These are phyloP conservation scores for Shiraia sp. DNA, from an alignment of 2,329 filamentous ascomycete species.

Conservation along the genomic window DNA sequence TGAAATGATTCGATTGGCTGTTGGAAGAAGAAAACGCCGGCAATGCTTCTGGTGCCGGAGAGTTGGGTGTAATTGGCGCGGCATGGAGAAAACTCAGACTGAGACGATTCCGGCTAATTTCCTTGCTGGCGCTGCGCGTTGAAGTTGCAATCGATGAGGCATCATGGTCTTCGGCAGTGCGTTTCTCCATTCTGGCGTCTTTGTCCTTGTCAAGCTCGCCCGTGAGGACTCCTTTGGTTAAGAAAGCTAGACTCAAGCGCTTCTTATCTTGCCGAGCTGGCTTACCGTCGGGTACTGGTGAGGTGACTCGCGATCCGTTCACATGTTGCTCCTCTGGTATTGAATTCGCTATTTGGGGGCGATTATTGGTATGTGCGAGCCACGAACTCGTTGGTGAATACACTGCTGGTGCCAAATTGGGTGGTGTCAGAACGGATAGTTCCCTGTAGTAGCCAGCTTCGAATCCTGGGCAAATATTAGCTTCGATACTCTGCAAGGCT, in stretches of 20 bases:
- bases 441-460: conserved; percentile 52
- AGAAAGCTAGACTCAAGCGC: conserved; percentile 43
- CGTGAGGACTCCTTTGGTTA: conserved; percentile 40
- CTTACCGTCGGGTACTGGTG: conserved; percentile 25
- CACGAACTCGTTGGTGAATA: conserved; percentile 42
- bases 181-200: conserved; percentile 20
- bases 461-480: conserved; percentile 45
- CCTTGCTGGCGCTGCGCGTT: conserved; percentile 40
- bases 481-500: conserved; percentile 5
- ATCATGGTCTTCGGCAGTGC: conserved; percentile 24
- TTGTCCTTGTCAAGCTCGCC: conserved; percentile 25
- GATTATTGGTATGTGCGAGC: conserved; percentile 32
- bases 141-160: conserved; percentile 24
- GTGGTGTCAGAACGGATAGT: conserved; percentile 46
- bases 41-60: conserved; percentile 36
- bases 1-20: conserved; percentile 9
- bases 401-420: conserved; percentile 28
- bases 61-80: conserved; percentile 23
- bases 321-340: conserved; percentile 21
- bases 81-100: conserved; percentile 34
- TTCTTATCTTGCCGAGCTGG: conserved; percentile 45
- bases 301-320: conserved; percentile 29
- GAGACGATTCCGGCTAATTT: conserved; percentile 29
- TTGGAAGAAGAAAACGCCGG: conserved; percentile 20
- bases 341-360: conserved; percentile 33